Evolutionary conservation across 805 yeast species (phyloP), one percentile per base, ranked within the genome.

Genomic region (Phaffomyces antillensis): DNA sequence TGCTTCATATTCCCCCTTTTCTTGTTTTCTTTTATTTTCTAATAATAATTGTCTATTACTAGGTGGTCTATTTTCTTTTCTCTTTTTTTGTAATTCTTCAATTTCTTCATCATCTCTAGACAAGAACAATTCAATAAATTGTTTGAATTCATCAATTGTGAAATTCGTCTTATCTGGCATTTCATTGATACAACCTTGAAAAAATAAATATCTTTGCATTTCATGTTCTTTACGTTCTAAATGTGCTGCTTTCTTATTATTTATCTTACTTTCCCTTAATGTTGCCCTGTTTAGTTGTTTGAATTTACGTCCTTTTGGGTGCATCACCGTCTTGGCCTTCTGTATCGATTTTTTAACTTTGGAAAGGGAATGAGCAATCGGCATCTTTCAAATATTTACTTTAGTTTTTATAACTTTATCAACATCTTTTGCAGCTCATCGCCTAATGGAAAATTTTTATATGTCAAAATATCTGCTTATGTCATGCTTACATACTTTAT

Each of bases 21-120:
- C 97, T 40, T 72, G 66, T 43, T 82, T 79, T 39, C 71, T 71
- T 56, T 76, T 76, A 51, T 74, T 76, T 53, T 85, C 83, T 46
- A 89, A 62, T 20, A 76, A 56, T 52, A 79, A 81, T 56, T 87
- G 96, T 58, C 79, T 79, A 48, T 75, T 76, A 7, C 85, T 65
- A 16, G 86, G 74, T 10, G 99, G 96, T 66, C 98, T 76, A 16
- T 95, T 95, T n/a, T 89, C 79, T 60, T 96, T 77, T 69, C 96
- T 77, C 44, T 73, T 77, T 6, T 61, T 64, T 49, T 73, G 76
- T 45, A 86, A 67, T 42, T 69, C 69, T n/a, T 75, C 75, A 42
- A 91, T 61, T 60, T 90, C 97, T 15, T 77, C 88, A 55, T 83
- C 86, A 56, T 81, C 83, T 61, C 96, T 75, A 15, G 73, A 61